phyloP scores from a whole-genome alignment of 495 filamentous ascomycete genomes.

The Hypoxylon cercidicola region DNA sequence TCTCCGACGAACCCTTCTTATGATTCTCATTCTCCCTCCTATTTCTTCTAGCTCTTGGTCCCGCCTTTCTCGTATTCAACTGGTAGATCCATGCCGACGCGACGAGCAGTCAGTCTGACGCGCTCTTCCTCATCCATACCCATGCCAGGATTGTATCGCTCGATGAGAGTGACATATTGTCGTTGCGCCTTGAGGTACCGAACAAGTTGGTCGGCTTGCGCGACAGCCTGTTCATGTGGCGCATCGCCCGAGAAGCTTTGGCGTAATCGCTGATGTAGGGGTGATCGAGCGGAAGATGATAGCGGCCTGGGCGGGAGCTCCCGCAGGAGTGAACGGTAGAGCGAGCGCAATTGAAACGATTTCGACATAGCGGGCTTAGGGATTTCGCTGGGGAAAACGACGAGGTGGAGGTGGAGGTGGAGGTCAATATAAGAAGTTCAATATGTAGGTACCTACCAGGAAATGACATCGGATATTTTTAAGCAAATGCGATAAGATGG shows the following conservation, averaged over 20 bases:
- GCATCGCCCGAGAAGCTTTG: slow-evolving; percentile 56
- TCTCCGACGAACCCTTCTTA: not conserved
- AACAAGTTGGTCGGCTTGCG: slow-evolving; percentile 78
- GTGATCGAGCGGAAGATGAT: slow-evolving; percentile 61
- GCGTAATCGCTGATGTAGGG: slow-evolving; percentile 69
- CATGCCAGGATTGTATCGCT: slow-evolving; percentile 94
- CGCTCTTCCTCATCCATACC: slow-evolving; percentile 84
- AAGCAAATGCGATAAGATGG: slow-evolving; percentile 17
- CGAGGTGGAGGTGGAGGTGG: slow-evolving; percentile 6
- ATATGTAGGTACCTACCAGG: not conserved
- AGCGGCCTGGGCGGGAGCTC: slow-evolving; percentile 81
- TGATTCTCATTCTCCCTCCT: not conserved
- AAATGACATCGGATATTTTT: not conserved
- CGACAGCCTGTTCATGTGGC: slow-evolving; percentile 50
- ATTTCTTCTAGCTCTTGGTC: slow-evolving; percentile 12
- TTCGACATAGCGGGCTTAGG: slow-evolving; percentile 42
- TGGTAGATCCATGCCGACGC: slow-evolving; percentile 91
- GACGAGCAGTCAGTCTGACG: slow-evolving; percentile 81
- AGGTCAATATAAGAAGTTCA: not conserved
- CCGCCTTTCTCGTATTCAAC: slow-evolving; percentile 51
- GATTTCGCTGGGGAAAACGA: not conserved
- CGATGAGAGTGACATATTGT: slow-evolving; percentile 78
- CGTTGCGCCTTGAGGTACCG: slow-evolving; percentile 85
- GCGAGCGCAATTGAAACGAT: slow-evolving; percentile 68
- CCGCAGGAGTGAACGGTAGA: slow-evolving; percentile 91